Evolutionary conservation across 495 filamentous ascomycete species (phyloP), one percentile per base, ranked within the genome.

Genomic region (Umbilicaria muhlenbergii): DNA sequence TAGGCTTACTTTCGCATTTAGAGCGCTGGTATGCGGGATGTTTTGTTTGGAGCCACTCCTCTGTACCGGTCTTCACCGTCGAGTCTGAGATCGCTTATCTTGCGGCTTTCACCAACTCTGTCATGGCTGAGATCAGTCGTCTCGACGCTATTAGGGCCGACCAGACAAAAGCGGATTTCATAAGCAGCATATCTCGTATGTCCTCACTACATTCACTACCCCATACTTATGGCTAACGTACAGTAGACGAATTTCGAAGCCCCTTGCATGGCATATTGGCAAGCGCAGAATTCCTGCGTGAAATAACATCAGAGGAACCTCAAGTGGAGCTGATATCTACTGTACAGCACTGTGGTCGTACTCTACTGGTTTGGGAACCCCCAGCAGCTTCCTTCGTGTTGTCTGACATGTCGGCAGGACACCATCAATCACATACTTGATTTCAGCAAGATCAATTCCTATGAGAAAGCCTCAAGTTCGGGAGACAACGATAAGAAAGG

Each of bases 371-470:
- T 28, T 3, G 24, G 1, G 8, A 10, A 28, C 8, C 5, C 8
- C 8, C 8, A 10, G 1, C 24, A 28, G 24, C 24, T 28, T 28
- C 5, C 24, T 28, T 28, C 4, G 4, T 28, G 6, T 28, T 6
- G 1, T 28, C 24, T 28, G 24, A 28, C 8, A 6, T 10, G 8
- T 28, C 24, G 24, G 24, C 24, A 28, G 24, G 77, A 82, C 46
- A 85, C 81, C 0, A 80, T 87, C 56, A 79, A 86, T 46, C 80
- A 87, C 54, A 77, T 81, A 0, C 59, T 78, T 0, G 72, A 77
- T 51, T 73, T 70, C 48, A 64, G 64, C 34, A 75, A 73, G 43
- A 65, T 76, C 34, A 75, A 69, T 43, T 67, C 59, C 34, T 51
- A 61, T 32, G 52, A 51, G 39, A 48, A 51, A 39, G 64, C 55